Conservation (phyloP, 371 early-diverging fungal genomes). For the Mucor saturninus region DNA sequence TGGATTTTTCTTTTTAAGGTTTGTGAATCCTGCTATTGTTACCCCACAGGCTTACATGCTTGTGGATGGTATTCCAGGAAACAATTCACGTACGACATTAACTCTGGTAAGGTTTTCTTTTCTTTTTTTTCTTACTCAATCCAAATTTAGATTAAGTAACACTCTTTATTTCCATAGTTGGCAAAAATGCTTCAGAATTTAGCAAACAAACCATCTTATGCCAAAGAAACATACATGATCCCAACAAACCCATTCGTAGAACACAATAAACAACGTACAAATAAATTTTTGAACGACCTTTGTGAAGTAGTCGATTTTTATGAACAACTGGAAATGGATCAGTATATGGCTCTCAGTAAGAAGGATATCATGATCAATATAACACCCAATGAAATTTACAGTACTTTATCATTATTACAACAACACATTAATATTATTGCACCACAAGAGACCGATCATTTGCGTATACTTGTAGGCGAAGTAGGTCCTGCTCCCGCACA, state of each 20-base stretch:
- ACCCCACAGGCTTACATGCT: conserved; percentile 92
- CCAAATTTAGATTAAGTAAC: neutral
- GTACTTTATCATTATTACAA: conserved; percentile 81
- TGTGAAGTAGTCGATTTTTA: conserved; percentile 96
- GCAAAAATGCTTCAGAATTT: conserved; percentile 95
- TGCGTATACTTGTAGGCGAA: conserved; percentile 79
- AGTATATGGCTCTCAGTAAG: conserved; percentile 93
- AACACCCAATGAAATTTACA: conserved; percentile 92
- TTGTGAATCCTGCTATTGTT: conserved; percentile 93
- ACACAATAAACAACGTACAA: conserved; percentile 82
- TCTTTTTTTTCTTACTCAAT: neutral
- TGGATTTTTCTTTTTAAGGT: conserved; percentile 93
- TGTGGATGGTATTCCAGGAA: conserved; percentile 75
- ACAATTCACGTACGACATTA: conserved; percentile 78
- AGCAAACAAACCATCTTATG: conserved; percentile 92
- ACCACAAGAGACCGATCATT: conserved; percentile 80
- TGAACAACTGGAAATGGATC: conserved; percentile 95
- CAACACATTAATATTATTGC: conserved; percentile 84
- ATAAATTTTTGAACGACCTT: conserved; percentile 85
- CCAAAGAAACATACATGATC: conserved; percentile 94
- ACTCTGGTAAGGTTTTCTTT: conserved; percentile 54
- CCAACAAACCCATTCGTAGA: conserved; percentile 90
- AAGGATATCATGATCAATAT: conserved; percentile 89
- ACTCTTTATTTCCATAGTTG: conserved; percentile 40
- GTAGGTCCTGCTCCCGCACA: conserved; percentile 79